Base-by-base conservation (phyloP, 768 basidiomycete species). In the Lactarius sp. region DNA sequence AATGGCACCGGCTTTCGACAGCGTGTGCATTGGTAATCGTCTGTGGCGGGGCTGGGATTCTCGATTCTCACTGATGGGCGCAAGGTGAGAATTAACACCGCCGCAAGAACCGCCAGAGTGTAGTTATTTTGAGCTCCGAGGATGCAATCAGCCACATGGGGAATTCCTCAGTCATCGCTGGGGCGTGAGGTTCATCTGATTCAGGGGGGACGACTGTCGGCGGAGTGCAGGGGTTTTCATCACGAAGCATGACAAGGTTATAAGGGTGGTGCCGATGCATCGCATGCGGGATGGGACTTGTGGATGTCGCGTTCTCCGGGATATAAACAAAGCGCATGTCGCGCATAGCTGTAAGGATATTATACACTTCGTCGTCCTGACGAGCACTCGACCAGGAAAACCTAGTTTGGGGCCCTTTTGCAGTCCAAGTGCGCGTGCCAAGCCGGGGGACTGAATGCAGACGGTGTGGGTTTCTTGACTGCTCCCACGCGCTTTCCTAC, bases 281-380 rank as follows among this genome's bases (percentile, higher is more conserved):
- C 56, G 36, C 51, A 53, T 18, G 27, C 31, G n/a, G n/a, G 36
- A 22, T 3, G 5, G 31, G 36, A 37, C 1, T 27, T 52, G 27
- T 52, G 46, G 37, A 22, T 36, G 54, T 3, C 16, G 27, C 42
- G 37, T 16, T 16, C n/a, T 42, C 31, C 36, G 20, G 20, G 7
- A n/a, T 58, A 53, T 47, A 58, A 57, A 60, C 52, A 44, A 54
- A 61, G 18, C 18, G 6, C 18, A 37, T 39, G 22, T 6, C 22
- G n/a, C 20, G 22, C 36, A 36, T 18, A 10, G 27, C 3, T 36
- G 44, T 22, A 33, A 4, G 34, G 4, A 37, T 56, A 34, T 22
- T 55, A n/a, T 20, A 61, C 53, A 50, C 31, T 50, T 47, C n/a
- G 14, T 12, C 2, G 33, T 6, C 50, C 60, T 49, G 53, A 39